A percentile compares a stretch with the other conserved stretches of the same genome.
These are phyloP conservation scores for Schwanniomyces sp. DNA, from an alignment of 805 yeast species.

Conservation along the genomic window DNA sequence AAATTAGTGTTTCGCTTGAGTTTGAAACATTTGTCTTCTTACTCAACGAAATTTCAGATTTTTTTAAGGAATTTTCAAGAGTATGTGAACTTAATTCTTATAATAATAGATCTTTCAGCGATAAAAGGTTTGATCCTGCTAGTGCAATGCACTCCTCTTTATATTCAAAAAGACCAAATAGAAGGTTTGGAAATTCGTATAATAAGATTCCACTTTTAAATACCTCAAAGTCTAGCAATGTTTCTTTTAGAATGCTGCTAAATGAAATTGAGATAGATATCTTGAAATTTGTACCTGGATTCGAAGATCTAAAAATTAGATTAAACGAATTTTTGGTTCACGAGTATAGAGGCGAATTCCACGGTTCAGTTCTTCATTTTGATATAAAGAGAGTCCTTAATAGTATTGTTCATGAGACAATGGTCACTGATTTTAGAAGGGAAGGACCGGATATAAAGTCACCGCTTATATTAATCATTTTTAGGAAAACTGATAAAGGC, in stretches of 20 bases:
- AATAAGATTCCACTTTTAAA: conserved; percentile 14
- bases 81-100: conserved; percentile 7
- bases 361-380: conserved; percentile 21
- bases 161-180: conserved; percentile 12
- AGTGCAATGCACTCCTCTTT: conserved; percentile 7
- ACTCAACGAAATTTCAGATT: conserved; percentile 8
- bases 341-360: conserved; percentile 16
- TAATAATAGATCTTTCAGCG: neutral
- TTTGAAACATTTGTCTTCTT: conserved; percentile 9
- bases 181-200: conserved; percentile 13
- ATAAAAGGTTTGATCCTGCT: neutral
- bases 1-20: conserved; percentile 11
- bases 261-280: conserved; percentile 17
- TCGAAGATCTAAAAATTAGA: conserved; percentile 23
- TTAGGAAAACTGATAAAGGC: conserved; percentile 23
- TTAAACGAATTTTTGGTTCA: conserved; percentile 16
- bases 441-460: conserved; percentile 4
- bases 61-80: conserved; percentile 4
- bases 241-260: conserved; percentile 33
- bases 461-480: conserved; percentile 24
- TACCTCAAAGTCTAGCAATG: conserved; percentile 36
- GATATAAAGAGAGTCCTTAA: conserved; percentile 13
- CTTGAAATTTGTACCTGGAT: conserved; percentile 14
- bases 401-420: conserved; percentile 9
- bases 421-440: conserved; percentile 22